These are phyloP conservation scores for Colletotrichum sp. DNA, from an alignment of 2,329 filamentous ascomycete species.

Conservation along the genomic window DNA sequence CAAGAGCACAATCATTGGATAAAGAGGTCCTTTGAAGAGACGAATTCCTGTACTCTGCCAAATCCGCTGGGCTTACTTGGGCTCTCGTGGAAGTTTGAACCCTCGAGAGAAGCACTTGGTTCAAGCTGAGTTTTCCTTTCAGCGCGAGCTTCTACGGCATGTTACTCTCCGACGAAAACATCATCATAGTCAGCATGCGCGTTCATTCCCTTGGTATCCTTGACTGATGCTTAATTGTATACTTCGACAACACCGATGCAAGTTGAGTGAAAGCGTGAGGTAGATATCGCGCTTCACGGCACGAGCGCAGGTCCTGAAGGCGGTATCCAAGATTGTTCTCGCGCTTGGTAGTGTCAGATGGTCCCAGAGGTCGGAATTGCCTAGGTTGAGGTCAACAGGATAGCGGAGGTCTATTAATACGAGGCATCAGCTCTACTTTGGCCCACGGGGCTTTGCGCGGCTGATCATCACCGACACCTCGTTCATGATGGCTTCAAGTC, in stretches of 20 bases:
- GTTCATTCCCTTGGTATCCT: background rate
- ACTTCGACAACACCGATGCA: background rate
- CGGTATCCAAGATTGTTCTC: background rate
- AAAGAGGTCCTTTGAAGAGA: background rate
- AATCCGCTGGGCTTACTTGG: background rate
- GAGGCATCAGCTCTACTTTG: background rate
- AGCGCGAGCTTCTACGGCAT: background rate
- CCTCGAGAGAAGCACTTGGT: background rate
- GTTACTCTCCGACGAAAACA: accelerated
- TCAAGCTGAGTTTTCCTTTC: background rate
- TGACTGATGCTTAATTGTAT: background rate
- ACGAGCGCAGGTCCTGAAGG: background rate
- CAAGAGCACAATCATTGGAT: background rate
- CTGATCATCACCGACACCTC: background rate
- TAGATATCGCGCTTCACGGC: background rate
- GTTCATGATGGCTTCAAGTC: background rate
- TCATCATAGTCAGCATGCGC: background rate
- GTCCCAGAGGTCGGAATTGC: background rate
- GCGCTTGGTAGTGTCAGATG: background rate
- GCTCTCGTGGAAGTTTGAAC: background rate
- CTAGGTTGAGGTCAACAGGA: background rate
- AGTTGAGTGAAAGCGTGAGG: background rate
- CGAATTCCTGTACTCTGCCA: background rate
- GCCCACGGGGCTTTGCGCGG: accelerated
- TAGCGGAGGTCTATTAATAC: background rate